Percentiles rank a stretch among this genome's conserved stretches.
phyloP scores from a whole-genome alignment of 1,139 yeast genomes.

The Kodamaea alishanica region DNA sequence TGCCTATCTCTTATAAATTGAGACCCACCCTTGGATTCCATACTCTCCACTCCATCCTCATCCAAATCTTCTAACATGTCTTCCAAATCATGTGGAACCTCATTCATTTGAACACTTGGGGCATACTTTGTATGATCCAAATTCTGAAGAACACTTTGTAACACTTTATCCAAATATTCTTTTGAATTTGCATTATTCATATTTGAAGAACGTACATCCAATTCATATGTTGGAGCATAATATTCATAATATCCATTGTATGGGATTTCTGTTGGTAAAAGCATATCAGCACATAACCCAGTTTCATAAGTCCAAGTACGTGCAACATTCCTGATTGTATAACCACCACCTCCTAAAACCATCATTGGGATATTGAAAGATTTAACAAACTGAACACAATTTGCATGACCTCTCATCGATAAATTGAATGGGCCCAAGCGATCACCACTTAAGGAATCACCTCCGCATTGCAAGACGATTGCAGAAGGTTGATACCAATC shows the following conservation, averaged over 20 bases:
- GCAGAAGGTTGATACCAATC: conserved; percentile 95
- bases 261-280: conserved; percentile 79
- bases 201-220: conserved; percentile 91
- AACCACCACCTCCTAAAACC: conserved; percentile 97
- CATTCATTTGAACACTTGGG: conserved; percentile 90
- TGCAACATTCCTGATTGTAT: conserved; percentile 94
- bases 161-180: conserved; percentile 82
- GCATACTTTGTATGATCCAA: conserved; percentile 88
- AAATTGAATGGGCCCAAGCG: conserved; percentile 88
- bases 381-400: conserved; percentile 87
- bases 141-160: conserved; percentile 72
- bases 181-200: conserved; percentile 96
- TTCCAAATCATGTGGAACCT: conserved; percentile 83
- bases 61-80: conserved; percentile 70
- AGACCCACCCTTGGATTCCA: conserved; percentile 89
- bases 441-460: conserved; percentile 89
- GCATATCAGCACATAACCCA: conserved; percentile 76
- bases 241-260: conserved; percentile 95
- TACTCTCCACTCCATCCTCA: conserved; percentile 68
- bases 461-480: conserved; percentile 91
- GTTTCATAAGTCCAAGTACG: conserved; percentile 96
- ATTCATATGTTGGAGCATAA: conserved; percentile 91
- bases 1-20: conserved; percentile 73
- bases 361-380: conserved; percentile 83
- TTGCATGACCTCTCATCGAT: conserved; percentile 92